Evolutionary conservation across 768 basidiomycete genomes (phyloP), one percentile per base, ranked within the genome.

Genomic region (Pleurotus platypus): DNA sequence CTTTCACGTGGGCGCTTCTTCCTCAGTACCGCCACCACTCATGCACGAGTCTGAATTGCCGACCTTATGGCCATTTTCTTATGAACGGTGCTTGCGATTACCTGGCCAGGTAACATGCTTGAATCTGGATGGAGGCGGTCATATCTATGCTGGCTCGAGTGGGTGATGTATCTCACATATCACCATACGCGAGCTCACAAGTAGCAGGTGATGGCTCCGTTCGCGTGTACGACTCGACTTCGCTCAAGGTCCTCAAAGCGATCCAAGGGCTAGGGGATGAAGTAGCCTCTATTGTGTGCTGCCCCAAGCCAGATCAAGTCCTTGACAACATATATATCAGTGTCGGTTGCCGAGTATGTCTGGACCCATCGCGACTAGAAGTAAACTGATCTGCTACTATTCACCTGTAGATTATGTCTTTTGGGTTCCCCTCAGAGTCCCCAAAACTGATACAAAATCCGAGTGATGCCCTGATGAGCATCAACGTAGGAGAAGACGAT

Each of bases 91-190:
- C 42, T 39, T 54, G 51, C 39, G 4, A 43, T 18, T 54, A 22
- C 51, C 51, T 18, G 37, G 18, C n/a, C 51, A 54, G 24, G 51
- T 54, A 54, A 54, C 51, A 15, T 40, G 51, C 39, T 43, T 54
- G 39, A 38, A 37, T 11, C 9, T 54, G 39, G 20, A 39, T 42
- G 39, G 16, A 3, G 37, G 42, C 13, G 51, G 69, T 3, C 76
- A 76, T 56, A 70, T 89, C 7, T 79, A 83, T 55, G 82, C 78
- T 18, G 87, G 89, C 20, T 85, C 86, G 69, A 83, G 88, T 86
- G 64, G 20, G 71, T 63, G 37, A 20, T 48, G 26, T 24, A 37
- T 30, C 3, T 8, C 30, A 35, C 30, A 35, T 11, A 2, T 35
- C 11, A 35, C 30, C 11, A 11, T 35, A 35, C 9, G 30, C 30